These are phyloP conservation scores for Penicillium soppii DNA, from an alignment of 495 filamentous ascomycete genomes.

Conservation along the genomic window DNA sequence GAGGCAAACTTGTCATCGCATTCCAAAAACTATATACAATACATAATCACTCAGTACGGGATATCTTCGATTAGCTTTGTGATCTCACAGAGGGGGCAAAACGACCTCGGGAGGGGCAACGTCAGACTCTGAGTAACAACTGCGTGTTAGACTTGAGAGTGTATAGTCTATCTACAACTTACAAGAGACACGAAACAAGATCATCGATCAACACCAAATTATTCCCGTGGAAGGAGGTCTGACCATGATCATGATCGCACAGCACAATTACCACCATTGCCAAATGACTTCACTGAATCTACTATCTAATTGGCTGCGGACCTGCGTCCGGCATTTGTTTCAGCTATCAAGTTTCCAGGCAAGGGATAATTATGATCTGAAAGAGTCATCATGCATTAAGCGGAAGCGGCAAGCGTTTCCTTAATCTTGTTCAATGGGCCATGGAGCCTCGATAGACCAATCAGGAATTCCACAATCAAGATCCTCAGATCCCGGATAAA, in stretches of 20 bases:
- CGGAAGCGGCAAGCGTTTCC: slow-evolving; percentile 16
- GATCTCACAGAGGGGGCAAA: background rate
- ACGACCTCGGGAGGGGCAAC: background rate
- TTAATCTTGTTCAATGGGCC: slow-evolving; percentile 20
- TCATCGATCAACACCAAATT: background rate
- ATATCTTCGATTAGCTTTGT: background rate
- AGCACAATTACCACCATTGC: background rate
- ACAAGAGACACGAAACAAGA: background rate
- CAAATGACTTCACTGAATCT: background rate
- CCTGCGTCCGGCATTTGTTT: slow-evolving; percentile 14
- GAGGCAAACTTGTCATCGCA: background rate
- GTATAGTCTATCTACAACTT: too few species aligned
- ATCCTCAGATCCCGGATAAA: slow-evolving; percentile 1
- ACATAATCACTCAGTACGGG: too few species aligned
- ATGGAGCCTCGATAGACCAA: slow-evolving; percentile 19
- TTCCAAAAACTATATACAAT: too few species aligned
- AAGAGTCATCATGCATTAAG: slow-evolving; percentile 3
- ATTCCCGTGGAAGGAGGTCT: background rate
- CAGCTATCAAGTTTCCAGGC: slow-evolving; percentile 14
- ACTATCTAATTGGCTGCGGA: slow-evolving; percentile 1
- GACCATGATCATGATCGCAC: slow-evolving; percentile 1
- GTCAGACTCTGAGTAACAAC: background rate
- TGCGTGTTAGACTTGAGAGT: background rate
- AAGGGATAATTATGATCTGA: slow-evolving; percentile 12
- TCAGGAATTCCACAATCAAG: background rate